Evolutionary conservation across 1,139 yeast genomes (phyloP), one percentile per base, ranked within the genome.

Genomic region (Yamadazyma siamensis): DNA sequence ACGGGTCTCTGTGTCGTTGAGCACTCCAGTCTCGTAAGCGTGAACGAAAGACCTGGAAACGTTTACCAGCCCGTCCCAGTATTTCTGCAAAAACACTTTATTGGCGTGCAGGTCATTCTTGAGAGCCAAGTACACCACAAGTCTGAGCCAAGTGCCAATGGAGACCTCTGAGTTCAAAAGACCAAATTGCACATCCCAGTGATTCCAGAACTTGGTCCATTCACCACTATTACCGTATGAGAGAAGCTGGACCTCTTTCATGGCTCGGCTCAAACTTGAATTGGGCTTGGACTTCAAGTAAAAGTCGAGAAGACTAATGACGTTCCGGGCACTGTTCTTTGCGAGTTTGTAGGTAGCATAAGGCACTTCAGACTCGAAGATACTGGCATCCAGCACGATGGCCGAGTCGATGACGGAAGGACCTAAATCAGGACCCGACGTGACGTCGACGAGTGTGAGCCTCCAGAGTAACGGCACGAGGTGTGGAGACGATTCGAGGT

Each of bases 161-260:
- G 43, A 35, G 7, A 24, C 21, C 13, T 33, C 17, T 18, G 40
- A 36, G 31, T 26, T 35, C 32, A 36, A 43, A 31, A 23, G 49
- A 33, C 17, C 49, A 43, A 40, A 41, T 35, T 15, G 47, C 1
- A 41, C 35, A 15, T 61, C 54, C 72, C 72, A 66, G 28, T 60
- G 53, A n/a, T 40, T 40, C 74, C 74, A 68, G 44, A 67, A 68
- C 25, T 47, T 44, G 2, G 38, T 36, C 72, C 72, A 66, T 21
- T 59, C 47, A 3, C 60, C 59, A 11, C 66, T 53, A 36, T 62
- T 65, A 2, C 73, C 75, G 34, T 58, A 64, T 2, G 65, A 55
- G 35, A 55, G 54, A 27, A 67, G 52, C 11, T 61, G 46, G 14
- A 62, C 46, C 36, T 67, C 73, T 26, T 54, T 49, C 4, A 42